Percentiles rank a stretch among this genome's conserved stretches.
Conservation (phyloP, 164 flowering plant species). For the Houttuynia cordata region DNA sequence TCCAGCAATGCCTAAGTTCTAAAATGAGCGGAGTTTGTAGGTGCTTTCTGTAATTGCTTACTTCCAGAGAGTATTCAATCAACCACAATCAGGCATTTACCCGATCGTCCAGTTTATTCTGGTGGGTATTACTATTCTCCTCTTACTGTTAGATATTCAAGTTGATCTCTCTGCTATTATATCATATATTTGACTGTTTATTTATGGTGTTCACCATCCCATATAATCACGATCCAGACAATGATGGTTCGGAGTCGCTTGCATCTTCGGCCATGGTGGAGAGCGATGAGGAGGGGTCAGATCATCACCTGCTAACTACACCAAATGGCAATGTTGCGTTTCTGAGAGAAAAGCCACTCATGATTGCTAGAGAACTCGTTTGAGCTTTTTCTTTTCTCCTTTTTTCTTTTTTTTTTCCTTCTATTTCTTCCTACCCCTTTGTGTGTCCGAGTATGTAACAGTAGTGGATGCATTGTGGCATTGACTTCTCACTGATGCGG, state of each 20-base stretch:
- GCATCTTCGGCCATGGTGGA: conserved; percentile 31
- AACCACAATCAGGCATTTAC: conserved; percentile 58
- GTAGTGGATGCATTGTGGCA: too few relatives aligned
- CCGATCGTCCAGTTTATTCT: conserved; percentile 52
- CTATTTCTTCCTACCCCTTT: too few relatives aligned
- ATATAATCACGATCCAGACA: conserved; percentile 18
- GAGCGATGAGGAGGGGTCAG: conserved; percentile 47
- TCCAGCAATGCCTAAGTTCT: neutral
- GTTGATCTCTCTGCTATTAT: neutral
- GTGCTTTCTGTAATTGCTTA: conserved; percentile 85
- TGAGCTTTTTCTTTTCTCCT: conserved; percentile 11
- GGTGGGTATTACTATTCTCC: conserved; percentile 28
- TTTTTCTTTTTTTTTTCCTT: conserved; percentile 5
- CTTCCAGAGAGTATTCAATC: conserved; percentile 78
- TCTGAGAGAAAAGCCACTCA: conserved; percentile 55
- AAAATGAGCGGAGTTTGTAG: conserved; percentile 42
- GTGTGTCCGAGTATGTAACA: too few relatives aligned
- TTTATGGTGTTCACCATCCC: neutral
- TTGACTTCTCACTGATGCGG: too few relatives aligned
- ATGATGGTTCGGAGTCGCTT: conserved; percentile 39
- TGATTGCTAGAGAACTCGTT: conserved; percentile 46
- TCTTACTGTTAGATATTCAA: neutral
- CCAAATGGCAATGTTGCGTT: conserved; percentile 55
- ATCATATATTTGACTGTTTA: neutral
- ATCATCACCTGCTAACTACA: conserved; percentile 50